These are phyloP conservation scores for Boletellus sp. DNA, from an alignment of 768 basidiomycete genomes.

Conservation along the genomic window DNA sequence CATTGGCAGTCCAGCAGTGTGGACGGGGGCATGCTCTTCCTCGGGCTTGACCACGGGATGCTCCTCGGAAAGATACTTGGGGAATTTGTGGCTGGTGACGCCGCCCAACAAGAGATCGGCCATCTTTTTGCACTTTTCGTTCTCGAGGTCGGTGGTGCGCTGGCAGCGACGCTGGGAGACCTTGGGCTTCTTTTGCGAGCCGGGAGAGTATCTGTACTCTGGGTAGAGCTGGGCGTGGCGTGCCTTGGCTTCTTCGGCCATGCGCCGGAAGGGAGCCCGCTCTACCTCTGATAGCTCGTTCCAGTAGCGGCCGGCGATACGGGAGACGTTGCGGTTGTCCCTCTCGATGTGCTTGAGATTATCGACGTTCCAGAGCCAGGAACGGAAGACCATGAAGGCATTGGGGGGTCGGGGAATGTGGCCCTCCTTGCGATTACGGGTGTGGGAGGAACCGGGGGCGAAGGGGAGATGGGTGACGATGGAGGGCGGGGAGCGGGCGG, in stretches of 20 bases:
- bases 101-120: constrained; percentile 36
- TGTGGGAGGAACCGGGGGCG: constrained; percentile 37
- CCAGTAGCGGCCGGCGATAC: constrained; percentile 70
- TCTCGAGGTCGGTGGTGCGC: constrained; percentile 32
- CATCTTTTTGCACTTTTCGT: constrained; percentile 37
- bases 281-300: constrained; percentile 46
- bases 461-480: constrained; percentile 26
- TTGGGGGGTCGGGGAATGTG: constrained; percentile 79
- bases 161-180: constrained; percentile 33
- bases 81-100: constrained; percentile 29
- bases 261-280: constrained; percentile 42
- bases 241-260: constrained; percentile 45
- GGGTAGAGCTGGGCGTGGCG: constrained; percentile 52
- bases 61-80: constrained; percentile 18
- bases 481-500: constrained; percentile 16
- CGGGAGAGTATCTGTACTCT: constrained; percentile 61
- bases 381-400: constrained; percentile 82
- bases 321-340: constrained; percentile 71
- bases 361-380: constrained; percentile 54
- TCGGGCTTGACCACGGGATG: not conserved
- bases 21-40: not conserved
- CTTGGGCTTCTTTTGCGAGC: constrained; percentile 28
- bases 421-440: constrained; percentile 38
- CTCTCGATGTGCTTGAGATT: constrained; percentile 51
- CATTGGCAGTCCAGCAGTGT: not conserved